Conservation (phyloP, 2,329 filamentous ascomycete species). For the Meredithiella fracta region DNA sequence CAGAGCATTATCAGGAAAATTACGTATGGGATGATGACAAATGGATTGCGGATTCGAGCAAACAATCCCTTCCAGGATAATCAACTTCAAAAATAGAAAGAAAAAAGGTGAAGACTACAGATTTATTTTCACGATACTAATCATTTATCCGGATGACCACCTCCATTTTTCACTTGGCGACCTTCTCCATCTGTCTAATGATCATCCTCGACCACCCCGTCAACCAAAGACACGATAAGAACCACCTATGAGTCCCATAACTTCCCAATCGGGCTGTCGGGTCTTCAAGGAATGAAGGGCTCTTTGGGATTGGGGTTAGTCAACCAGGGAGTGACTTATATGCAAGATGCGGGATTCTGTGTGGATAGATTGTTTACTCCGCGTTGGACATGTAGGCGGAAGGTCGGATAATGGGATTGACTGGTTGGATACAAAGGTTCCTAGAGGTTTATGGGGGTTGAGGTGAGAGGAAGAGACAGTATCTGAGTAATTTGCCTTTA, state of each 20-base stretch:
- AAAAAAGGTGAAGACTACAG: no score
- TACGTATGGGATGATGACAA: not conserved
- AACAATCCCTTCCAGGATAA: no score
- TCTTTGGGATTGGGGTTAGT: not conserved
- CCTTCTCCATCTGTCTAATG: not conserved
- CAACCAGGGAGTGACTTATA: not conserved
- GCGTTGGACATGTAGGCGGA: not conserved
- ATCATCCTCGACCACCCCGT: not conserved
- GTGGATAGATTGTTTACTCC: not conserved
- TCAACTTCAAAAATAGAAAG: no score
- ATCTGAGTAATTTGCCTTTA: not conserved
- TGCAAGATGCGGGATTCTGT: not conserved
- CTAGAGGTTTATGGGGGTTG: not conserved
- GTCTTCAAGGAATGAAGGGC: not conserved
- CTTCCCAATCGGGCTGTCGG: not conserved
- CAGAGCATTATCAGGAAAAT: not conserved
- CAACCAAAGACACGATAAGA: not conserved
- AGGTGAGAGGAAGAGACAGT: not conserved
- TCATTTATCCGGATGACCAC: not conserved
- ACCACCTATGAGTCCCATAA: not conserved
- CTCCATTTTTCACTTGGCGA: not conserved
- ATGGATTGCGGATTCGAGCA: no score
- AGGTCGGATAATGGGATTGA: not conserved
- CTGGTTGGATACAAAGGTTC: not conserved
- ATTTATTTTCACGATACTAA: no score